phyloP scores from a whole-genome alignment of 345 rosid species.

The Cardiospermum halicacabum region DNA sequence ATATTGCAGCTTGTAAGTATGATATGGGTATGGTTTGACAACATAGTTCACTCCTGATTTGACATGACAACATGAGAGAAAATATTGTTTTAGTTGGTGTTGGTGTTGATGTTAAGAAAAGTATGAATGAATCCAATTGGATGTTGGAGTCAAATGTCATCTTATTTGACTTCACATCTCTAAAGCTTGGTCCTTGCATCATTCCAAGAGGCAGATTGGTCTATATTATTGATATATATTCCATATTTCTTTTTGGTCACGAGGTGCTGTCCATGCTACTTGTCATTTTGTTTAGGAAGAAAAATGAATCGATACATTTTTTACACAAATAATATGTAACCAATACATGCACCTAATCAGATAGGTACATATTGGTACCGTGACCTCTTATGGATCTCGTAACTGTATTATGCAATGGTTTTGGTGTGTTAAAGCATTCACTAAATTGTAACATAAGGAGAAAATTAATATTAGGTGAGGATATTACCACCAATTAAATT shows the following conservation, averaged over 20 bases:
- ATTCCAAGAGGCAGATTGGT: slow-evolving; percentile 1
- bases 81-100: neutral
- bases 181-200: neutral
- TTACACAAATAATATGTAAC: neutral
- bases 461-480: too few relatives aligned
- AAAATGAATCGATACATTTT: neutral
- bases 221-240: neutral
- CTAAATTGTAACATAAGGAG: too few relatives aligned
- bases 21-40: neutral
- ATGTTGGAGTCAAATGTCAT: too few relatives aligned
- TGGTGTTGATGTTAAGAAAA: too few relatives aligned
- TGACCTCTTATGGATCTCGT: too few relatives aligned
- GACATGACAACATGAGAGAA: neutral
- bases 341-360: too few relatives aligned
- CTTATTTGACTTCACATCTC: neutral
- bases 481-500: too few relatives aligned
- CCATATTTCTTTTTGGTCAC: neutral
- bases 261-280: neutral
- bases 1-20: neutral
- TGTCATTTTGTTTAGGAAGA: neutral
- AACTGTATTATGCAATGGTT: too few relatives aligned
- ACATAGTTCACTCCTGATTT: slow-evolving; percentile 8
- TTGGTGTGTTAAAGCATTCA: too few relatives aligned
- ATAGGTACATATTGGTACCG: too few relatives aligned
- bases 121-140: too few relatives aligned